Conservation (phyloP, 1,284 basidiomycete genomes). For the Sanghuangporus sanghuang region DNA sequence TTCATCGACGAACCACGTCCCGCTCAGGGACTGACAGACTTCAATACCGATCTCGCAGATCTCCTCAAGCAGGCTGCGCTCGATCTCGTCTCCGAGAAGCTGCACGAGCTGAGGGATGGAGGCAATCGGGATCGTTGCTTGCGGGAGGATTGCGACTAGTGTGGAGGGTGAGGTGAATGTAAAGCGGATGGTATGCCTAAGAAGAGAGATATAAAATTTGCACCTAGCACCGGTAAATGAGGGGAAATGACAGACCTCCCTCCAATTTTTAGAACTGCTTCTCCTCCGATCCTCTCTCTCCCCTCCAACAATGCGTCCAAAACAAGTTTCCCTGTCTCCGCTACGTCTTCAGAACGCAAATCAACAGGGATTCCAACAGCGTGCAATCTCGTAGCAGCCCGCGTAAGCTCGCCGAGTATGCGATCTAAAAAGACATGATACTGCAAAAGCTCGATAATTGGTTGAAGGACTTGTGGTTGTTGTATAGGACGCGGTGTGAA, state of each 20-base stretch:
- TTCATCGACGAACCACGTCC: slow-evolving; percentile 73
- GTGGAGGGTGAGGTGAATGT: slow-evolving; percentile 69
- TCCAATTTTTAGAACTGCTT: slow-evolving; percentile 63
- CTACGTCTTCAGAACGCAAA: slow-evolving; percentile 57
- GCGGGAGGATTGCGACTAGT: slow-evolving; percentile 65
- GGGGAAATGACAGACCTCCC: slow-evolving; percentile 40
- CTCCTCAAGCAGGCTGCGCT: slow-evolving; percentile 55
- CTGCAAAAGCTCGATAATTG: slow-evolving; percentile 69
- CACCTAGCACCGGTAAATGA: background rate
- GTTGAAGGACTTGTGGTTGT: slow-evolving; percentile 43
- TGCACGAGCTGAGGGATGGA: slow-evolving; percentile 72
- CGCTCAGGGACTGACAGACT: slow-evolving; percentile 48
- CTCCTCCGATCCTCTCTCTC: slow-evolving; percentile 47
- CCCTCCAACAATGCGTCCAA: slow-evolving; percentile 37
- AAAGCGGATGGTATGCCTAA: slow-evolving; percentile 65
- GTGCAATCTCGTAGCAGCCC: slow-evolving; percentile 42
- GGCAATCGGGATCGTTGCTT: slow-evolving; percentile 65
- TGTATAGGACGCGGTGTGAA: slow-evolving; percentile 24
- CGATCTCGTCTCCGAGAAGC: slow-evolving; percentile 68
- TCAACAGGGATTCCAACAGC: slow-evolving; percentile 51
- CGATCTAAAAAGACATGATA: slow-evolving; percentile 68
- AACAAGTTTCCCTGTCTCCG: slow-evolving; percentile 59
- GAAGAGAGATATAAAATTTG: background rate
- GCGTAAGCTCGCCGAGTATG: slow-evolving; percentile 51
- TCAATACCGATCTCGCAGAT: slow-evolving; percentile 63